Evolutionary conservation across 305 asterid species (phyloP), one percentile per base, ranked within the genome.

Genomic region (Fraxinus albicans): DNA sequence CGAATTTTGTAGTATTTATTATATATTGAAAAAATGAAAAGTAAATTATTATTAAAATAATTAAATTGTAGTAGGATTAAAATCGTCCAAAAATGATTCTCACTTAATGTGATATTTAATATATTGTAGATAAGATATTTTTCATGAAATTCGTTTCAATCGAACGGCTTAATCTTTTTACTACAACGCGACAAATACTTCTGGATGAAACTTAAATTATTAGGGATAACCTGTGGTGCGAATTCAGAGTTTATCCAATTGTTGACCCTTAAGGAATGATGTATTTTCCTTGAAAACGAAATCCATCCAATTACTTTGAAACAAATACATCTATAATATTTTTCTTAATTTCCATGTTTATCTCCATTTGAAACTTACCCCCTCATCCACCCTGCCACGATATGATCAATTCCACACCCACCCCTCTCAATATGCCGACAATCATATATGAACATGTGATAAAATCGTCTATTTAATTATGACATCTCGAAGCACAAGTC

Each of bases 261-360:
- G 19, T 13, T 50, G 60, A 47, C 58, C 58, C 3, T 13, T 13
- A 12, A 44, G 55, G 55, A 47, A 47, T 47, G 1, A 47, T 15
- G 60, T 50, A 12, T 10, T 44, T 44, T 44, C 55, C n/a, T 60
- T 73, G 75, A 80, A 34, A 73, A 63, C 13, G 73, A 27, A 58
- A 73, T 17, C 35, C 42, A 50, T 83, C 60, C 44, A 31, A 33
- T 35, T 27, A 73, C 44, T 63, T 44, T 31, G 65, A 47, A 65
- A 58, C 25, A 70, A 65, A 5, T 40, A 79, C 86, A 60, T 80
- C 77, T 25, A 36, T n/a, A 76, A 82, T 73, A 75, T 80, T n/a
- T 60, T 70, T 42, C 69, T 79, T 36, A 50, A 47, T 82, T 80
- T 86, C 83, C 81, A 55, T 72, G 77, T 58, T 73, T 10, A 9